Evolutionary conservation across 2,329 filamentous ascomycete species (phyloP), one percentile per base, ranked within the genome.

Genomic region (Cladosporium sp.): DNA sequence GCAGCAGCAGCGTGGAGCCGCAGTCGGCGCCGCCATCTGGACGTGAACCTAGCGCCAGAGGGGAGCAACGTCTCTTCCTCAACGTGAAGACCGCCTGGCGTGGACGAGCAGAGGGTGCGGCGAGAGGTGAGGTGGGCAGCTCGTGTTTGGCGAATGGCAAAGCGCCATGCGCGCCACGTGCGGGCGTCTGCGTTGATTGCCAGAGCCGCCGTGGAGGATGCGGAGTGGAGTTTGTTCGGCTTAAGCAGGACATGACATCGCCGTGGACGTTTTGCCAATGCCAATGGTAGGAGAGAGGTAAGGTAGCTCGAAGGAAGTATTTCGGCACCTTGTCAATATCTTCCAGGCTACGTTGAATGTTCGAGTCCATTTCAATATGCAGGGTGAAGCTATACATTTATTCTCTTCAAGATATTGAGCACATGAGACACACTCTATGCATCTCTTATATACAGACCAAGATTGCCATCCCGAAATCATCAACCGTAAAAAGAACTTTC

Each of bases 221-320:
- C 42, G 42, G 24, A 45, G 42, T 45, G 42, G 42, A 45, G 24
- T 45, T n/a, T 45, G 20, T 45, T 45, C 42, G 42, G 42, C 42
- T 45, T 17, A 45, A 25, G 10, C 25, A 25, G n/a, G 42, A 28
- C 42, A 28, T 45, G 42, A 45, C 42, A 45, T 45, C 24, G 42
- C 8, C 8, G 12, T 32, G 8, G 9, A 7, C 28, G 12, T 32
- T 32, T 32, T 32, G 28, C 28, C 28, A 32, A 32, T 32, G 12
- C 28, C 28, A 32, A 32, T 32, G 8, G 28, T 32, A 9, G 8
- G 3, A 10, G 28, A 32, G 12, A 5, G 28, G n/a, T n/a, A n/a
- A n/a, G n/a, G n/a, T n/a, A n/a, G 28, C 28, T 32, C 12, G 4
- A 7, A 32, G 28, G 3, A 10, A 32, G 3, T 32, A 32, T 32